A percentile compares a stretch with the other conserved stretches of the same genome.
Conservation (phyloP, 345 rosid species). For the Salix purpurea region DNA sequence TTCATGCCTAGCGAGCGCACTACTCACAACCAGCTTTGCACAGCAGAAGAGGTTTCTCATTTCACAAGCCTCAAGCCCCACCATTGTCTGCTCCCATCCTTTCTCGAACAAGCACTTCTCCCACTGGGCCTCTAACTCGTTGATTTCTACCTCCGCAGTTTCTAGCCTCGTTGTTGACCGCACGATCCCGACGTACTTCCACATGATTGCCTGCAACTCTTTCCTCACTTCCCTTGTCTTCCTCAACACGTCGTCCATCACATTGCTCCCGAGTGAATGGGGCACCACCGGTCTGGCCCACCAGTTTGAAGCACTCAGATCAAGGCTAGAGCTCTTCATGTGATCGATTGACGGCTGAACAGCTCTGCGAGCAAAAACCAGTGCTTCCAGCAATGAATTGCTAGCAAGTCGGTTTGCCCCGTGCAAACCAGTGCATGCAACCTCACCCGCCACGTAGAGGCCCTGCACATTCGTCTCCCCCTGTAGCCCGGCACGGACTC, state of each 20-base stretch:
- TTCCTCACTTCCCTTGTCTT: slow-evolving; percentile 60
- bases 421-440: slow-evolving; percentile 93
- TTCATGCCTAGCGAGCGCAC: slow-evolving; percentile 85
- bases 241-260: slow-evolving; percentile 39
- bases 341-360: slow-evolving; percentile 77
- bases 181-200: slow-evolving; percentile 86
- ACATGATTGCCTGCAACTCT: slow-evolving; percentile 83
- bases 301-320: slow-evolving; percentile 34
- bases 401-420: slow-evolving; percentile 98
- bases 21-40: slow-evolving; percentile 87
- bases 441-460: slow-evolving; percentile 94
- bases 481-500: slow-evolving; percentile 84
- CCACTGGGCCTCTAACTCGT: slow-evolving; percentile 68
- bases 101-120: slow-evolving; percentile 67
- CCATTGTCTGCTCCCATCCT: slow-evolving; percentile 88
- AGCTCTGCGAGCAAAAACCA: slow-evolving; percentile 88
- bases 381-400: slow-evolving; percentile 92
- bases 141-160: slow-evolving; percentile 52
- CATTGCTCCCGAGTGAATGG: slow-evolving; percentile 36
- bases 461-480: slow-evolving; percentile 90
- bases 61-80: slow-evolving; percentile 82
- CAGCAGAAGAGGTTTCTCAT: slow-evolving; percentile 93
- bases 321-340: slow-evolving; percentile 53
- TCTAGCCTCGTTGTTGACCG: slow-evolving; percentile 69
- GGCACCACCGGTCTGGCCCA: slow-evolving; percentile 79